Evolutionary conservation across 2,329 filamentous ascomycete species (phyloP), one percentile per base, ranked within the genome.

Genomic region (Chrysosporium keratinophilum): DNA sequence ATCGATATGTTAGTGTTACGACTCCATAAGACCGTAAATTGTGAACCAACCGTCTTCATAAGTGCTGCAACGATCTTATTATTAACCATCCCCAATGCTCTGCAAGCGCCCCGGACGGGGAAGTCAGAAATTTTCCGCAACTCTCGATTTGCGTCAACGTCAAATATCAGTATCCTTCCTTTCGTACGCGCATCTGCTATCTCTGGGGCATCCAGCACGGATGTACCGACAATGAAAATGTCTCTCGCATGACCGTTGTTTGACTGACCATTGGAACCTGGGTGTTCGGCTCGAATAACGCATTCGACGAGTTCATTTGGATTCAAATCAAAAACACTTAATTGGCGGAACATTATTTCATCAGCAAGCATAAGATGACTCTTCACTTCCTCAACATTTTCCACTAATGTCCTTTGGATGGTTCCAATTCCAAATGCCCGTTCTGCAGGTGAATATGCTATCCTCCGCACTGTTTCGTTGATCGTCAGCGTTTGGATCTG

Each of bases 291-390:
- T 34, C 87, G 81, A 55, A 94, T 83, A 6, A 95, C 83, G 57
- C 85, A 83, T 68, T 97, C 93, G 2, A 96, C 81, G 44, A 97
- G 73, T 69, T 98, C 93, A 12, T 79, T 74, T 42, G 76, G 69
- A 33, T 79, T 73, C 7, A 97, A 71, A 5, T 78, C 67, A 58
- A 87, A 84, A 0, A 83, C 80, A 60, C 85, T 88, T 0, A 96
- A 75, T 50, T 85, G 79, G 56, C 86, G 82, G 68, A 97, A 95
- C 15, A 88, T 75, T 34, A 96, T 82, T 64, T 97, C 93, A 62
- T 98, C 91, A 0, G 94, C 89, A 1, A 98, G 78, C 62, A 85
- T 85, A 64, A 98, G 87, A n/a, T 83, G 83, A 62, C 87, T 91
- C 9, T 80, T 79, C 11, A 95, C 78, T 2, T 83, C 70, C 67